Base-by-base conservation (phyloP, 2,329 filamentous ascomycete genomes). In the Teratosphaeria viscida region DNA sequence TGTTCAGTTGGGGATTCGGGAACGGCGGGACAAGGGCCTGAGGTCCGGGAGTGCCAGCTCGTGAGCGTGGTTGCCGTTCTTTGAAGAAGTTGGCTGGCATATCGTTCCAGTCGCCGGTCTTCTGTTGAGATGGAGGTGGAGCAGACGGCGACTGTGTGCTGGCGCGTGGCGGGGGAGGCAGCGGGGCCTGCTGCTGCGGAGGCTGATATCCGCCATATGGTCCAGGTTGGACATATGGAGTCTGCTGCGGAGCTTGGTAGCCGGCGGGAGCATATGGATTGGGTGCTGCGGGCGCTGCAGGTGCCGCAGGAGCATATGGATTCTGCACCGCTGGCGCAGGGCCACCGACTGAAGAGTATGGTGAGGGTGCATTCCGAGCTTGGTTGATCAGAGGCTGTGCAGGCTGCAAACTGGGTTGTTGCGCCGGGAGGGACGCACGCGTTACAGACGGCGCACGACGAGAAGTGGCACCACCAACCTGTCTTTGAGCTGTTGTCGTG, bases 41-140 rank as follows among this genome's bases (percentile, higher is more conserved):
- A 52, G 76, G 70, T 59, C 81, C 85, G 2, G 92, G 90, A 0
- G 92, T 96, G 54, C 81, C 81, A 70, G 87, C 84, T 65, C 92
- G 85, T 26, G 86, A 82, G 14, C 83, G 82, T 4, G 68, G 61
- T 39, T 68, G 65, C n/a, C 87, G 81, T 58, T 82, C 78, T 77
- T 92, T 90, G 54, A 77, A 72, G 65, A 97, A 85, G 59, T 77
- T 88, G 68, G 96, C 82, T 1, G 94, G 94, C 57, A 95, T 87
- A 73, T 99, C 94, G 67, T 99, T 99, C 94, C 94, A 99, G 67
- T 89, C 88, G 32, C 86, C 84, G 64, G 88, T 87, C 70, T 85
- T 86, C 60, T 83, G 79, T 69, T 84, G 85, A 10, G 89, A 84
- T 19, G 89, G 84, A 26, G 90, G 86, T 49, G 84, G 80, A 16